Conservation (phyloP, 208 protist species). For the Trypanosoma boissoni region DNA sequence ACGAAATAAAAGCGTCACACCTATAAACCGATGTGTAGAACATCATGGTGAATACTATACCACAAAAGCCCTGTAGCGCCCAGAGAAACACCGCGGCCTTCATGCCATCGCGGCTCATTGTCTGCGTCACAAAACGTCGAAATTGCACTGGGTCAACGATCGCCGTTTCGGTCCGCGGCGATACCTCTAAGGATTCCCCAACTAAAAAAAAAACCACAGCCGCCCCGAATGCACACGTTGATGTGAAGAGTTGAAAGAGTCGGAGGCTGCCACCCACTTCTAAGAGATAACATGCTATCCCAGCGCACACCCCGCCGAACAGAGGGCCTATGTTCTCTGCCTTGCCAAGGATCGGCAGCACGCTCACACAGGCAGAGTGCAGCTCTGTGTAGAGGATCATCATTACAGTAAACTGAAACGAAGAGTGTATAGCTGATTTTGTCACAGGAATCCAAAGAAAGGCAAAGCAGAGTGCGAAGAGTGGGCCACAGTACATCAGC, state of each 20-base stretch:
- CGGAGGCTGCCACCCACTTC: slow-evolving; percentile 1
- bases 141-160: slow-evolving; percentile 7
- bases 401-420: slow-evolving; percentile 17
- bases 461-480: slow-evolving; percentile 22
- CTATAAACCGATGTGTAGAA: slow-evolving; percentile 24
- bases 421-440: slow-evolving; percentile 4
- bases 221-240: slow-evolving; percentile 15
- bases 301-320: too few species aligned
- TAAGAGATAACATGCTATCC: slow-evolving; percentile 11
- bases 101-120: slow-evolving; percentile 47
- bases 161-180: neutral
- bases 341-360: neutral
- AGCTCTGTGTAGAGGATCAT: slow-evolving; percentile 18
- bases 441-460: slow-evolving; percentile 15
- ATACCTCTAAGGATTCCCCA: too few species aligned
- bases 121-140: slow-evolving; percentile 40
- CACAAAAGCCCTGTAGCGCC: slow-evolving; percentile 31
- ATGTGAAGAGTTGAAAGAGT: slow-evolving; percentile 23
- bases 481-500: slow-evolving; percentile 15
- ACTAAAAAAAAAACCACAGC: slow-evolving; percentile 8
- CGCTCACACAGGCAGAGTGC: slow-evolving; percentile 8
- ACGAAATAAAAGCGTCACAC: slow-evolving; percentile 11
- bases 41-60: slow-evolving; percentile 11
- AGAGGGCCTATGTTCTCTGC: neutral
- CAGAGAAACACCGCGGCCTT: slow-evolving; percentile 36